Evolutionary conservation across 306 rosid genomes (phyloP), one percentile per base, ranked within the genome.

Genomic region (Echinosophora koreensis): DNA sequence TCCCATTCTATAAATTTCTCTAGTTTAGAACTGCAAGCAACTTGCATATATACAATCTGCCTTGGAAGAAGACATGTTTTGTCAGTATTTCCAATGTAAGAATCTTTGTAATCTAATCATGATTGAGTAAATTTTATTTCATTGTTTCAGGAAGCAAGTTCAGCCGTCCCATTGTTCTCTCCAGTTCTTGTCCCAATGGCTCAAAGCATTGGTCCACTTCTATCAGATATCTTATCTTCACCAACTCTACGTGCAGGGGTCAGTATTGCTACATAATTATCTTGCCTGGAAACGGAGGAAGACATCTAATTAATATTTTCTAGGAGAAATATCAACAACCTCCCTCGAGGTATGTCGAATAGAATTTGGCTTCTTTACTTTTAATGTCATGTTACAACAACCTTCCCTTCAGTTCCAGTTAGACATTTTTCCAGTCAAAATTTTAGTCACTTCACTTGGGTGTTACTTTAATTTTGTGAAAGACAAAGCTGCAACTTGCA

Each of bases 141-240:
- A 59, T 47, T 55, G 15, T 72, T 80, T 64, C 88, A 95, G 99
- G 97, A 95, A 84, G 98, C 99, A 58, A 89, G 98, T 88, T 84
- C 90, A 10, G 89, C 99, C 69, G 71, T 95, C 73, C 98, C 99
- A 72, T 86, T 95, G 78, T 92, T 90, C 89, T 95, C 99, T 49
- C 99, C 99, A 2, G 97, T 95, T 83, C 74, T 95, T 64, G 89
- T 92, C 61, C 99, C 99, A 55, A 77, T 95, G 84, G 98, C 97
- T 77, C 99, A 95, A 84, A 89, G 89, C 86, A 64, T 95, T 57
- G 99, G 96, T 77, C 99, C 99, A 11, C 89, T 95, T 83, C 84
- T 95, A 76, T 86, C 99, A 54, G 97, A 95, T 83, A 87, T 95
- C 73, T 92, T 91, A 80, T 85, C 97, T 66, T 95, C 99, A 63